Evolutionary conservation across 2,329 filamentous ascomycete species (phyloP), one percentile per base, ranked within the genome.

Genomic region (Nemania diffusa): DNA sequence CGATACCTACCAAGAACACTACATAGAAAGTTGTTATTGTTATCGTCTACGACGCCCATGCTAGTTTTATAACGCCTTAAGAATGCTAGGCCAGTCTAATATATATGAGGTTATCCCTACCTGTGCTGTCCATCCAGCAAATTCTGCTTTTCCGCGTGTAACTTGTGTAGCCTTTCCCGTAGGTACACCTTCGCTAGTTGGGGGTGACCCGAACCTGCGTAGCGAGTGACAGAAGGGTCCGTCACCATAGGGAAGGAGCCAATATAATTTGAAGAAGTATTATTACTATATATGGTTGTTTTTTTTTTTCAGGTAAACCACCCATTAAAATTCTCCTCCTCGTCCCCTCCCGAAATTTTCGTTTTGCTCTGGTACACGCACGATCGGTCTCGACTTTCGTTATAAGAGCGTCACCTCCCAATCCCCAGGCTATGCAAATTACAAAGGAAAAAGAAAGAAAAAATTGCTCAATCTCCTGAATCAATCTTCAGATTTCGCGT

Each of bases 271-370:
- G 13, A 63, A 58, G 7, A 26, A n/a, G n/a, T n/a, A 64, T 62
- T 66, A 69, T 68, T 70, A 68, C 62, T 70, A 70, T 66, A 64
- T 69, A 64, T n/a, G n/a, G n/a, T n/a, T n/a, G n/a, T n/a, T 66
- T 5, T 65, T 22, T 26, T 44, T 60, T 32, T 55, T 56, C 37
- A 40, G 5, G n/a, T 58, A n/a, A 50, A 37, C 53, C 48, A 56
- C 62, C 56, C 50, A 68, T 65, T 66, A 62, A 9, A 24, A 48
- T 55, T 50, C 53, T 56, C 51, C 52, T 56, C 51, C 44, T 61
- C 44, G 15, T 60, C 57, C 42, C 55, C 48, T 42, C 55, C 13
- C 13, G 44, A 27, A 8, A 57, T 37, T 11, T 34, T 56, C 37
- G 26, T 51, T 50, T 57, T 42, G 58, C 51, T 53, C 59, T 63